Conservation (phyloP, 352 stramenopile genomes). For the Phytopythium chamaehyphon region DNA sequence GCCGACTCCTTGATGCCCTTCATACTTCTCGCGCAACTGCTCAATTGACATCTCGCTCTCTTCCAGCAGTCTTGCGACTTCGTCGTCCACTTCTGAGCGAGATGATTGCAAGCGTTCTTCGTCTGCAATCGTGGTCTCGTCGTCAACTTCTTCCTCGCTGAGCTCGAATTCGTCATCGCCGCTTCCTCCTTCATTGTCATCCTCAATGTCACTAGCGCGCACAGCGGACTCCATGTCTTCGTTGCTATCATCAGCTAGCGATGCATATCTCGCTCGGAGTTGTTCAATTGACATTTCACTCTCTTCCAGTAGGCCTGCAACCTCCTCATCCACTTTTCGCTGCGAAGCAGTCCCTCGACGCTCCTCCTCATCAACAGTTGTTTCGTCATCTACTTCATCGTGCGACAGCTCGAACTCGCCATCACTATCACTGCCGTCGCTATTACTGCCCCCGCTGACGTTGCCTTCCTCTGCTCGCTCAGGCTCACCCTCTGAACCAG, state of each 20-base stretch:
- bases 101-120: constrained; percentile 64
- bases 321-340: constrained; percentile 73
- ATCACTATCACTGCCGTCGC: constrained; percentile 12
- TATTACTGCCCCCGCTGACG: constrained; percentile 11
- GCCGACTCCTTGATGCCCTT: constrained; percentile 6
- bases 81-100: constrained; percentile 56
- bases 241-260: constrained; percentile 5
- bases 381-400: constrained; percentile 80
- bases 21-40: constrained; percentile 51
- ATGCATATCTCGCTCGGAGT: constrained; percentile 45
- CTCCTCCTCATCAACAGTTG: constrained; percentile 89
- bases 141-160: constrained; percentile 47
- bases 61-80: constrained; percentile 83
- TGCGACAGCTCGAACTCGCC: constrained; percentile 16
- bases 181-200: neutral
- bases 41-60: constrained; percentile 94
- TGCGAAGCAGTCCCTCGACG: constrained; percentile 24
- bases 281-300: constrained; percentile 94
- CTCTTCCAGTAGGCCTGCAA: constrained; percentile 86
- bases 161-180: constrained; percentile 25
- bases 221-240: too few species aligned
- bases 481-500: constrained; percentile 1
- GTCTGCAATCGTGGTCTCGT: constrained; percentile 90
- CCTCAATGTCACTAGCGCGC: neutral
- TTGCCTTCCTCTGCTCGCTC: constrained; percentile 4